phyloP scores from a whole-genome alignment of 257 asterid species.

The Prunella vulgaris region DNA sequence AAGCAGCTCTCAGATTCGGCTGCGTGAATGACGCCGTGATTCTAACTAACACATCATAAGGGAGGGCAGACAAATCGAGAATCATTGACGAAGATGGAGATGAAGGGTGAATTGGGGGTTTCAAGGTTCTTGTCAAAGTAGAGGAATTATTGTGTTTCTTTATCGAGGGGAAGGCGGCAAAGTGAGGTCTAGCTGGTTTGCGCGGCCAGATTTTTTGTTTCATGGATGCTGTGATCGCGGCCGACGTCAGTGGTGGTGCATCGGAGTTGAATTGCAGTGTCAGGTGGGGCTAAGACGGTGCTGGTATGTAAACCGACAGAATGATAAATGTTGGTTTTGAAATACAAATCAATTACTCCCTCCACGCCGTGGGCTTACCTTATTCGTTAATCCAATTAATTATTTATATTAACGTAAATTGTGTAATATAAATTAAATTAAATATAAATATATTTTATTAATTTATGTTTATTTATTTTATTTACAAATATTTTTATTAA shows the following conservation, averaged over 20 bases:
- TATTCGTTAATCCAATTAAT: too few relatives aligned
- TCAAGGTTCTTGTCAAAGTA: constrained; percentile 8
- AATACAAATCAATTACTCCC: too few relatives aligned
- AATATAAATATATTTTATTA: too few relatives aligned
- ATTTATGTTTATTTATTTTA: too few relatives aligned
- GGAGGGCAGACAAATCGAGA: constrained; percentile 45
- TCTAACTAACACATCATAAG: constrained; percentile 46
- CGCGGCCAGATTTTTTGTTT: constrained; percentile 43
- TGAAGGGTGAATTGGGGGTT: constrained; percentile 17
- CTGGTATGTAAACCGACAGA: too few relatives aligned
- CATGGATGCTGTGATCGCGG: constrained; percentile 22
- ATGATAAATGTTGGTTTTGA: too few relatives aligned
- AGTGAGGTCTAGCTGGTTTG: constrained; percentile 34
- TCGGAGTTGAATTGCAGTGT: not conserved
- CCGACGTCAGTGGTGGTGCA: not conserved
- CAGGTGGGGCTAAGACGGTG: not conserved
- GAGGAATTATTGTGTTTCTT: constrained; percentile 14
- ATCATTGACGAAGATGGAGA: constrained; percentile 11
- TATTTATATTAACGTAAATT: too few relatives aligned
- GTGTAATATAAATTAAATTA: too few relatives aligned
- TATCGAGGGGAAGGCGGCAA: constrained; percentile 28
- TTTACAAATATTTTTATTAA: too few relatives aligned
- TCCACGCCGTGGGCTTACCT: too few relatives aligned
- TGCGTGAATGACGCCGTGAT: constrained; percentile 52
- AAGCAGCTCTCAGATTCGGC: constrained; percentile 55